phyloP scores from a whole-genome alignment of 1,284 basidiomycete species.

The Mycosarcoma maydis region DNA sequence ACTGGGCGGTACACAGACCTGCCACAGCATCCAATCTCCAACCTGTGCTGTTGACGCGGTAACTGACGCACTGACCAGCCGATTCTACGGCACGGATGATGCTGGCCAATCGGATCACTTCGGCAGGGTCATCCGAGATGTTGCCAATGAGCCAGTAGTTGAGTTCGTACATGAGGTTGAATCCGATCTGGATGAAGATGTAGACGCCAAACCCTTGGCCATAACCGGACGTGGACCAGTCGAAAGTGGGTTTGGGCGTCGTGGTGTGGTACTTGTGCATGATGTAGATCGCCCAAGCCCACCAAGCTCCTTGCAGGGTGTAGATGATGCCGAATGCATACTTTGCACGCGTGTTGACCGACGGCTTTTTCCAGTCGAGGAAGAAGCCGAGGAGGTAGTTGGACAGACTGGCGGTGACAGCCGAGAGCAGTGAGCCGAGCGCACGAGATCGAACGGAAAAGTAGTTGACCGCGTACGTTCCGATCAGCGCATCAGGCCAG shows the following conservation, averaged over 20 bases:
- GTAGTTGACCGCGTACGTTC: slow-evolving; percentile 63
- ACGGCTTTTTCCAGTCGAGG: slow-evolving; percentile 60
- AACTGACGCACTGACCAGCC: slow-evolving; percentile 62
- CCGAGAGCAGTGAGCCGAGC: slow-evolving; percentile 66
- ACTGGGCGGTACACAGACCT: slow-evolving; percentile 62
- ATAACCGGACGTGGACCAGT: slow-evolving; percentile 62
- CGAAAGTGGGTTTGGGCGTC: slow-evolving; percentile 40
- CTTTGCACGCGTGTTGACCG: slow-evolving; percentile 57
- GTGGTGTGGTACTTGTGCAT: slow-evolving; percentile 49
- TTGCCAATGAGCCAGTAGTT: slow-evolving; percentile 61
- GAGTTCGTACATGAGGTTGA: slow-evolving; percentile 57
- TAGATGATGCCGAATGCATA: slow-evolving; percentile 54
- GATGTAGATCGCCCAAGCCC: slow-evolving; percentile 66
- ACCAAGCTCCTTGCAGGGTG: slow-evolving; percentile 52
- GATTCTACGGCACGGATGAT: slow-evolving; percentile 62
- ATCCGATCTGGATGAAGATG: slow-evolving; percentile 60
- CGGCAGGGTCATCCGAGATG: slow-evolving; percentile 44
- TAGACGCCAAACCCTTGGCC: slow-evolving; percentile 58
- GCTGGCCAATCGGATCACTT: slow-evolving; percentile 60
- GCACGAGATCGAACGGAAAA: slow-evolving; percentile 61
- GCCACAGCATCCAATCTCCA: slow-evolving; percentile 58
- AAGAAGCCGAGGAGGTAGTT: slow-evolving; percentile 65
- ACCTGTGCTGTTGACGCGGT: slow-evolving; percentile 60
- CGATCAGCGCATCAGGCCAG: slow-evolving; percentile 59
- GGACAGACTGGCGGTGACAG: slow-evolving; percentile 58